Evolutionary conservation across 1,284 basidiomycete genomes (phyloP), one percentile per base, ranked within the genome.

Genomic region (Waitea zeae): DNA sequence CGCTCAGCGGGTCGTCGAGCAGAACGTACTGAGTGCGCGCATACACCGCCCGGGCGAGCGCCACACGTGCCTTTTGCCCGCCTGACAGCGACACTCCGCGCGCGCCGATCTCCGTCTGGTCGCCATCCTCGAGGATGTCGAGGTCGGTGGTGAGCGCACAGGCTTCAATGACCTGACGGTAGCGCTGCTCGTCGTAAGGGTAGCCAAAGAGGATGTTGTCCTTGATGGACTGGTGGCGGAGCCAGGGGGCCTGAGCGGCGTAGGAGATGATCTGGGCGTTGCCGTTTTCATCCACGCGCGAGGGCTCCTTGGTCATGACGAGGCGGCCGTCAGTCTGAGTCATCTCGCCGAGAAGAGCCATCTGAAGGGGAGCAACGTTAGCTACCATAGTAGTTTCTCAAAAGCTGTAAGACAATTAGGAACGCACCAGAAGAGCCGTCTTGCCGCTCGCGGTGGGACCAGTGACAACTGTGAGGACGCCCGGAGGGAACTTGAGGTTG

Each of bases 241-340:
- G 60, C 87, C 86, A 95, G 0, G 89, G 77, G 1, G 74, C 68
- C 53, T 95, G 90, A 1, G 84, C 73, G 30, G 69, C 67, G 43
- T 90, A 93, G 1, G 88, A 84, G 20, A 90, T 73, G 6, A 74
- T 61, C 44, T 87, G 77, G 45, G 68, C 67, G 22, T 80, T 53
- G 0, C 79, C 75, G 17, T 71, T 56, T 15, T 65, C 59, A 50
- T 83, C 71, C 3, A 80, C 58, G 27, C 57, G 58, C 11, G 61
- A 58, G 2, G 64, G 50, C 36, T 74, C 57, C 49, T 87, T 87
- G 11, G 68, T 67, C 53, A 86, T 62, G 41, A 73, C 56, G 36
- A 77, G 56, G 12, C 51, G 51, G 1, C 70, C 70, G 5, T 55
- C 53, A 4, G 2, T 64, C 50, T 55, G 58, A 26, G 67, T 60